phyloP scores from a whole-genome alignment of 805 yeast genomes.

The Diddensiella transvaalensis region DNA sequence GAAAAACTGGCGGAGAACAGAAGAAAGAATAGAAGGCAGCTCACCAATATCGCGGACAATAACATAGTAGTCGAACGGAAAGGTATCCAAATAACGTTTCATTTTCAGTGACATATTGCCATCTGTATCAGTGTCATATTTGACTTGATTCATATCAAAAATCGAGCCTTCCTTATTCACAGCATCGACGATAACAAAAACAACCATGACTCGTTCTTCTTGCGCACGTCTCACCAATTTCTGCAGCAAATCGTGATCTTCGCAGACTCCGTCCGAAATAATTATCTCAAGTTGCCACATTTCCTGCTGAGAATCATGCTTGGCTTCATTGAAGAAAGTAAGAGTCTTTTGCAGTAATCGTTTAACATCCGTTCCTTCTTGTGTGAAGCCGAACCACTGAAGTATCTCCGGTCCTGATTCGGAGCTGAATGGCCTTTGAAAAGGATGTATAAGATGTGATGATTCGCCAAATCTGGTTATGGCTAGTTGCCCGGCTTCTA shows the following conservation, averaged over 20 bases:
- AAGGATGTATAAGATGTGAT: constrained; percentile 81
- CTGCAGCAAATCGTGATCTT: constrained; percentile 80
- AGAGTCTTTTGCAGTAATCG: constrained; percentile 70
- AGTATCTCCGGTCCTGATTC: constrained; percentile 82
- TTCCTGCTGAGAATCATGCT: constrained; percentile 41
- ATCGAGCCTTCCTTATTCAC: constrained; percentile 76
- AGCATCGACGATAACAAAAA: constrained; percentile 91
- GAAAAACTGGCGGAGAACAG: constrained; percentile 89
- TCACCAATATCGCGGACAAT: constrained; percentile 86
- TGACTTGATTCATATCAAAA: constrained; percentile 91
- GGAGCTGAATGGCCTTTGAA: constrained; percentile 76
- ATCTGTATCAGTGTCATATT: constrained; percentile 50
- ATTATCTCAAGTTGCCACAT: constrained; percentile 93
- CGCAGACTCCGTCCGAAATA: constrained; percentile 95
- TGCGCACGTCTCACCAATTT: constrained; percentile 86
- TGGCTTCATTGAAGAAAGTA: constrained; percentile 62
- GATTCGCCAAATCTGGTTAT: constrained; percentile 87
- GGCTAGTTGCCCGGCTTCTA: constrained; percentile 91
- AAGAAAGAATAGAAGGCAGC: constrained; percentile 85
- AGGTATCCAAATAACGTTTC: constrained; percentile 79
- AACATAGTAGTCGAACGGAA: constrained; percentile 96
- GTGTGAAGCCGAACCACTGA: constrained; percentile 88
- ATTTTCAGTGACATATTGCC: constrained; percentile 76
- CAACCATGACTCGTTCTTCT: constrained; percentile 90
- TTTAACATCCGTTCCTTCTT: constrained; percentile 79